Conservation (phyloP, 805 yeast species). For the Saccharomycopsis fibuligera region DNA sequence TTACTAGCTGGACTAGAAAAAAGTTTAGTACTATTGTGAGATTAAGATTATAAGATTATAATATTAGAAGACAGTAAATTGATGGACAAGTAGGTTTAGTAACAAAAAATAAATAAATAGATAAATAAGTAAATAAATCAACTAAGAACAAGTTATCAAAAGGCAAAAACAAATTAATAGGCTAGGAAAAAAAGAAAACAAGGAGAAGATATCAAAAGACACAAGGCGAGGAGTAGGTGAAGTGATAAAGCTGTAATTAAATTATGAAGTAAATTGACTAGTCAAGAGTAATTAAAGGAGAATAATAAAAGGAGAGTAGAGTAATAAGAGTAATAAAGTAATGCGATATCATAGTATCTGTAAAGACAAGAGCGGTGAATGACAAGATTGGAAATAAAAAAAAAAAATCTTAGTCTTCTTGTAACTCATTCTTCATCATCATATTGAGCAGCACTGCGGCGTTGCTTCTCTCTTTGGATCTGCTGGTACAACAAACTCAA, state of each 20-base stretch:
- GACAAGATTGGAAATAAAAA: not conserved
- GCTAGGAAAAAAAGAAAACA: not conserved
- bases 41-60: not conserved
- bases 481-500: constrained; percentile 49
- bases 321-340: too few relatives aligned
- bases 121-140: too few relatives aligned
- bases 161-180: not conserved
- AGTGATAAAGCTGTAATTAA: too few relatives aligned
- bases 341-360: too few relatives aligned
- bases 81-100: too few relatives aligned
- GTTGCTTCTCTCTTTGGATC: constrained; percentile 50
- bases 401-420: not conserved
- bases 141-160: too few relatives aligned
- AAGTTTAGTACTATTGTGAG: not conserved
- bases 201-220: not conserved
- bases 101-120: too few relatives aligned
- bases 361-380: too few relatives aligned
- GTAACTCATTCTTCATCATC: too few relatives aligned
- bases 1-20: not conserved
- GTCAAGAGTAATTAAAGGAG: too few relatives aligned
- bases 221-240: not conserved
- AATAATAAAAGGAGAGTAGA: too few relatives aligned
- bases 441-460: constrained; percentile 25
- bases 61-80: not conserved
- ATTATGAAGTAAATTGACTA: too few relatives aligned